Evolutionary conservation across 768 basidiomycete species (phyloP), one percentile per base, ranked within the genome.

Genomic region (Agrocybe pediades): DNA sequence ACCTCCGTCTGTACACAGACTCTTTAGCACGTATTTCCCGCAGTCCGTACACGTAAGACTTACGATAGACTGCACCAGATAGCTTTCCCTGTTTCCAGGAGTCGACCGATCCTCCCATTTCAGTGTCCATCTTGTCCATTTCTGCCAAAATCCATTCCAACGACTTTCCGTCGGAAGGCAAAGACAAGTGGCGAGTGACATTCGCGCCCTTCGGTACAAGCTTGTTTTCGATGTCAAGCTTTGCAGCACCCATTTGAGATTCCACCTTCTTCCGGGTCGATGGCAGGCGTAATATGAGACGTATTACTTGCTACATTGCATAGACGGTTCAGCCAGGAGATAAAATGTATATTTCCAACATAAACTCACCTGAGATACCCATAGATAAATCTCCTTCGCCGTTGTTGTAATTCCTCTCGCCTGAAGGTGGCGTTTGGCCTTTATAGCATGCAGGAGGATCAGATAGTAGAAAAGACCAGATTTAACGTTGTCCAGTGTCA

Each of bases 31-130:
- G 11, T 26, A 20, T 5, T 52, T 19, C 7, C 46, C 42, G 43
- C 46, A 27, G 16, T 24, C 11, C 3, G 7, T 17, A 39, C 6
- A 16, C 2, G 36, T 49, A 40, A 40, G 54, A 49, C 41, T 29
- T 65, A 92, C 90, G 92, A 62, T 95, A 95, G 19, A 95, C 88
- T 6, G 90, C 89, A 3, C 92, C 93, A 41, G 88, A 90, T 13
- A 95, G 67, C 66, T 90, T 90, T 16, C 92, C 92, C 4, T 81
- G 67, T 47, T 71, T 76, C 85, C 88, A 95, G 51, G 84, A 72
- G 1, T 76, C 70, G 36, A 74, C 62, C 16, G 64, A 53, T n/a
- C 61, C 60, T 16, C 70, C 74, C 42, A 81, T 65, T 54, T 84
- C 83, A 21, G 61, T 65, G 68, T 94, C 90, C 88, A 94, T 92